Evolutionary conservation across 306 rosid genomes (phyloP).

Genomic region (Ochetophila trinervis): DNA sequence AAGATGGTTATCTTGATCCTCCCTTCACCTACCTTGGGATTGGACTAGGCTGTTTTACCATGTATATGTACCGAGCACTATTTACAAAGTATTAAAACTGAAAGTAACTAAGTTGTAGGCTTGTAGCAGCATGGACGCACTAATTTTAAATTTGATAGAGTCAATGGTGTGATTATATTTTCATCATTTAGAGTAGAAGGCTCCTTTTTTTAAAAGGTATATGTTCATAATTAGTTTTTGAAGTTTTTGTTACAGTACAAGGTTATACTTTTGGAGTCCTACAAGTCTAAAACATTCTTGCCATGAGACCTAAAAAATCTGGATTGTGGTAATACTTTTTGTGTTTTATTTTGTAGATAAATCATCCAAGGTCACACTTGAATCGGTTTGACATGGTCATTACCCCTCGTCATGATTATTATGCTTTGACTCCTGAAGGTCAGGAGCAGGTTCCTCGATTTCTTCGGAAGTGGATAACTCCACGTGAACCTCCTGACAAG

Average conservation of each 20-base stretch:
- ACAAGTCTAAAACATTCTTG: too few species aligned
- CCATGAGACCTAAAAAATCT: neutral
- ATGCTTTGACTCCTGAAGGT: constrained; percentile 73
- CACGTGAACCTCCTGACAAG: constrained; percentile 77
- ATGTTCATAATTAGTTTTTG: too few species aligned
- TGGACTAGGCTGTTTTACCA: too few species aligned
- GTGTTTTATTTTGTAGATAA: constrained; percentile 34
- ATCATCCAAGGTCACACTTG: constrained; percentile 79
- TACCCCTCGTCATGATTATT: constrained; percentile 87
- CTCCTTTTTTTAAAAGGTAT: neutral
- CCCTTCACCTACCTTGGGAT: too few species aligned
- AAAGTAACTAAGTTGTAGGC: too few species aligned
- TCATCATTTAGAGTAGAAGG: neutral
- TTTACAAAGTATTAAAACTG: too few species aligned
- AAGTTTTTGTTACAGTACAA: too few species aligned
- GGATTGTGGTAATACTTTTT: neutral
- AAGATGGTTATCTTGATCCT: too few species aligned
- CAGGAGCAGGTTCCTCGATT: constrained; percentile 74
- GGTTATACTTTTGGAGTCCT: too few species aligned
- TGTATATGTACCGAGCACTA: too few species aligned
- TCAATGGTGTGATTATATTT: neutral
- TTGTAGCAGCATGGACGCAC: neutral
- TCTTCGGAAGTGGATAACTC: constrained; percentile 84
- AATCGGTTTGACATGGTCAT: constrained; percentile 88
- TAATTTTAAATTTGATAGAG: neutral